These are phyloP conservation scores for Xylaria nigripes DNA, from an alignment of 495 filamentous ascomycete genomes.

Conservation along the genomic window DNA sequence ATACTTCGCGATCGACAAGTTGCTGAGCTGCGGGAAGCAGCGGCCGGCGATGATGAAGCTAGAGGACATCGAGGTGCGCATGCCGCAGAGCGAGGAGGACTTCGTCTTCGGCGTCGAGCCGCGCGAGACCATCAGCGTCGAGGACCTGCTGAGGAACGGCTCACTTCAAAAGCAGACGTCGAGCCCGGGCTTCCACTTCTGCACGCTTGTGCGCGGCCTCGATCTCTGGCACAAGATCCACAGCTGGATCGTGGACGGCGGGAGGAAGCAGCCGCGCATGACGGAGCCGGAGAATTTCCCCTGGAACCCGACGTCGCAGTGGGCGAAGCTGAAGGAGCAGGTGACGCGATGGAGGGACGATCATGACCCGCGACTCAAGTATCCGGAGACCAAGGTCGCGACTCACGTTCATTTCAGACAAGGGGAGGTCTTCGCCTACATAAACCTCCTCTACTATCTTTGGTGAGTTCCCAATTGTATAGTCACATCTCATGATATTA, in stretches of 20 bases:
- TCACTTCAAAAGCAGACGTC: not conserved
- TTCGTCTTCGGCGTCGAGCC: conserved; percentile 2
- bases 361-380: conserved; percentile 2
- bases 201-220: not conserved
- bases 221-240: conserved; percentile 8
- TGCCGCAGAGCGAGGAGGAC: conserved; percentile 3
- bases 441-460: conserved; percentile 4
- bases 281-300: conserved; percentile 6
- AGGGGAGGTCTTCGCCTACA: conserved; percentile 8
- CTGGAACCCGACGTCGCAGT: conserved; percentile 4
- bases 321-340: conserved; percentile 3
- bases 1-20: conserved; percentile 2
- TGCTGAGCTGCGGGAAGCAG: conserved; percentile 4
- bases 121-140: not conserved
- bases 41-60: conserved; percentile 3
- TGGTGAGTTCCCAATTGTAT: not conserved
- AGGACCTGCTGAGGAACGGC: not conserved
- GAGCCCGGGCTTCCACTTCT: conserved; percentile 3
- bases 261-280: conserved; percentile 1
- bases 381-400: conserved; percentile 3
- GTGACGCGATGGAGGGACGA: not conserved
- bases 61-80: conserved; percentile 4
- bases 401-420: conserved; percentile 5
- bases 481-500: too few relatives aligned
- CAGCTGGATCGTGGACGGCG: conserved; percentile 8